Conservation (phyloP, 768 basidiomycete genomes). For the Sarcomyxa edulis region DNA sequence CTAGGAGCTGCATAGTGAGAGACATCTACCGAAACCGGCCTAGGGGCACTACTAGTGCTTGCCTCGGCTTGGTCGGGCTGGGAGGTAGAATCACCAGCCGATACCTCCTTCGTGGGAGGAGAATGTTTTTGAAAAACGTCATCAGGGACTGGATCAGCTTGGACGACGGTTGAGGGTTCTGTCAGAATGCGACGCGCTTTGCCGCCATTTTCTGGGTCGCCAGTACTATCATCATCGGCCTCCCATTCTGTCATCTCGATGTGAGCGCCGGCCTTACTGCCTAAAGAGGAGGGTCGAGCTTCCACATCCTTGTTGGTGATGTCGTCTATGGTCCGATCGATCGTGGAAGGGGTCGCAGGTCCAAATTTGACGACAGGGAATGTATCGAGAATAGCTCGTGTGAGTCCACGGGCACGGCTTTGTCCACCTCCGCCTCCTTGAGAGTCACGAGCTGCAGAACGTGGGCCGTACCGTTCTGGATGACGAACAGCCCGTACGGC, state of each 20-base stretch:
- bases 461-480: conserved; percentile 88
- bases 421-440: conserved; percentile 38
- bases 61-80: not conserved
- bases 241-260: not conserved
- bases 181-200: too few relatives aligned
- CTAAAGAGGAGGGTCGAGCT: too few relatives aligned
- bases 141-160: too few relatives aligned
- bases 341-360: conserved; percentile 6
- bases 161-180: too few relatives aligned
- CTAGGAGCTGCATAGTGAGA: too few relatives aligned
- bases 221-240: not conserved
- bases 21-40: conserved; percentile 1
- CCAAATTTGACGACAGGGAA: conserved; percentile 93
- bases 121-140: conserved; percentile 2
- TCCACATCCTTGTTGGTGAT: conserved; percentile 20
- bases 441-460: conserved; percentile 32
- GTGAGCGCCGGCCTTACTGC: too few relatives aligned
- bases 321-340: conserved; percentile 3
- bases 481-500: conserved; percentile 80
- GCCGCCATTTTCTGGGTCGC: too few relatives aligned
- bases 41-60: conserved; percentile 1
- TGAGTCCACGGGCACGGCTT: conserved; percentile 78
- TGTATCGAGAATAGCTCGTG: conserved; percentile 90
- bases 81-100: not conserved
- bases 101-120: conserved; percentile 1